These are phyloP conservation scores for Centella asiatica DNA, from an alignment of 129 eudicot genomes.

Conservation along the genomic window DNA sequence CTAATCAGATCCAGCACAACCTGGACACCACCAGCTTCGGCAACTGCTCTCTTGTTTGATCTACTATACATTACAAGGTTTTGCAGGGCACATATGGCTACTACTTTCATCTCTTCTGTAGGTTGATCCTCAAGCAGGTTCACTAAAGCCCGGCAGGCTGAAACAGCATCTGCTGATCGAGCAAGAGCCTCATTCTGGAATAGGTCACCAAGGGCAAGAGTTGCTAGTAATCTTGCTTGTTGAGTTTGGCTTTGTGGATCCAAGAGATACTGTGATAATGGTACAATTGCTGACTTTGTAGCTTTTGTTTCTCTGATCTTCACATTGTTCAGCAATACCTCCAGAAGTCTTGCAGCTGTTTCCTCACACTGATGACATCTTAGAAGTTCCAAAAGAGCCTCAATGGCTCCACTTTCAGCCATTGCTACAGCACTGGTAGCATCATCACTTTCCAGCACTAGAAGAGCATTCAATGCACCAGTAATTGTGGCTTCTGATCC, in stretches of 20 bases:
- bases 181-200: conserved; percentile 94
- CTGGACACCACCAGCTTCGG: conserved; percentile 99
- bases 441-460: conserved; percentile 91
- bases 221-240: conserved; percentile 86
- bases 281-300: conserved; percentile 73
- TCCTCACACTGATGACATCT: conserved; percentile 93
- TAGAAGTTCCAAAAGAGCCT: conserved; percentile 87
- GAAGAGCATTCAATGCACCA: conserved; percentile 88
- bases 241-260: conserved; percentile 99
- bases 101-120: conserved; percentile 98
- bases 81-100: conserved; percentile 92
- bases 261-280: conserved; percentile 88
- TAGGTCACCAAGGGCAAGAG: conserved; percentile 96
- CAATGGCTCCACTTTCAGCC: conserved; percentile 99
- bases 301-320: conserved; percentile 89
- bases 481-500: conserved; percentile 70
- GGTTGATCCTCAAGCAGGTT: conserved; percentile 98
- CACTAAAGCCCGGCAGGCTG: conserved; percentile 94
- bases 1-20: conserved; percentile 88
- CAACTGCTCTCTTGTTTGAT: conserved; percentile 95
- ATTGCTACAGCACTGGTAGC: conserved; percentile 86
- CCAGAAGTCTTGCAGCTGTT: conserved; percentile 86
- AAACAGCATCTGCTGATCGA: conserved; percentile 83
- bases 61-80: conserved; percentile 98
- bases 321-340: conserved; percentile 75